These are phyloP conservation scores for Capsicum pubescens DNA, from an alignment of 257 asterid species.

Conservation along the genomic window DNA sequence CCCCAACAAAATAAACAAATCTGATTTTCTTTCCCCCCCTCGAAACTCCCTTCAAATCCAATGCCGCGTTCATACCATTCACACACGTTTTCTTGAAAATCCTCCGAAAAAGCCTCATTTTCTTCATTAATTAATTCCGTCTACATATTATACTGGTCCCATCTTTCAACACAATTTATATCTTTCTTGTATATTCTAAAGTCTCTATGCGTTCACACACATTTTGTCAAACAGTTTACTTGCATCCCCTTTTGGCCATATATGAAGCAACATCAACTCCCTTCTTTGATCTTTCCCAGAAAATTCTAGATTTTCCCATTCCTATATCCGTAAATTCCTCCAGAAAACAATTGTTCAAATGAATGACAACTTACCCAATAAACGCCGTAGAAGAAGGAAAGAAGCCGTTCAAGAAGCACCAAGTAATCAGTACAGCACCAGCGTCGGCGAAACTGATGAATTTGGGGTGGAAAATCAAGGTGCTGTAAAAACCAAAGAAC, in stretches of 20 bases:
- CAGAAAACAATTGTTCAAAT: constrained; percentile 36
- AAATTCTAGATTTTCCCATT: constrained; percentile 29
- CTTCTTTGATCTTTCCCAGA: neutral
- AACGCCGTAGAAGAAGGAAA: constrained; percentile 48
- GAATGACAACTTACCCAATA: constrained; percentile 51
- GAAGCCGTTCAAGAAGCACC: neutral
- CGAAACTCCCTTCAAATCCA: constrained; percentile 47
- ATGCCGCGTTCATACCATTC: constrained; percentile 60
- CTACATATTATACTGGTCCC: constrained; percentile 1
- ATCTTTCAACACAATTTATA: constrained; percentile 35
- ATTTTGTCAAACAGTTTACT: constrained; percentile 50
- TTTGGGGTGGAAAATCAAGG: constrained; percentile 46
- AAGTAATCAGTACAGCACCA: neutral
- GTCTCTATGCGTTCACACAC: constrained; percentile 54
- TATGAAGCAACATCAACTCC: constrained; percentile 25
- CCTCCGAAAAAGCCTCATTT: neutral
- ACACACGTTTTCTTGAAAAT: constrained; percentile 44
- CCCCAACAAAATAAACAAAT: neutral
- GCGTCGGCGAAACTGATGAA: constrained; percentile 26
- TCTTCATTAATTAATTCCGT: neutral
- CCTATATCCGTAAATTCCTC: constrained; percentile 4
- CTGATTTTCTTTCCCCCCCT: constrained; percentile 25
- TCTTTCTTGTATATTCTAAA: constrained; percentile 38
- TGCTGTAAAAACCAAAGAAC: constrained; percentile 64
- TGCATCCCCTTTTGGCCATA: constrained; percentile 30